Conservation (phyloP, 768 basidiomycete species). For the Amanita exitialis region DNA sequence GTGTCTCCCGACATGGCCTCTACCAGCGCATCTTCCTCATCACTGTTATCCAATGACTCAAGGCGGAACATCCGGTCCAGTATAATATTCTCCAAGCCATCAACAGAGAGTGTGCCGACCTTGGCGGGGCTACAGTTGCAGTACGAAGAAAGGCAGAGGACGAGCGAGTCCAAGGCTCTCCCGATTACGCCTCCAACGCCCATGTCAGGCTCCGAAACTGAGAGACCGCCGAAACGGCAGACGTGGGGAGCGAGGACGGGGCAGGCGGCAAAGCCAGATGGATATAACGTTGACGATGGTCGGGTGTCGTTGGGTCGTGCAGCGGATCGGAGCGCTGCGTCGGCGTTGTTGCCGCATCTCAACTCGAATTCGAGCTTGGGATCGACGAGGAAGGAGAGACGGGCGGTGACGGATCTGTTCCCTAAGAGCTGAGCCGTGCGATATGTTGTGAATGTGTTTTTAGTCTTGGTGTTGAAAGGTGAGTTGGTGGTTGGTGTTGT, state of each 20-base stretch:
- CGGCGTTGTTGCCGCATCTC: slow-evolving; percentile 15
- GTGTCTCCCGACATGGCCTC: slow-evolving; percentile 20
- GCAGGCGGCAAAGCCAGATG: slow-evolving; percentile 36
- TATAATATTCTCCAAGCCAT: slow-evolving; percentile 59
- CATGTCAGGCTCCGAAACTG: slow-evolving; percentile 31
- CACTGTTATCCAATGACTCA: slow-evolving; percentile 37
- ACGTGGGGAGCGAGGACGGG: slow-evolving; percentile 26
- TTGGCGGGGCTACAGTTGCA: slow-evolving; percentile 49
- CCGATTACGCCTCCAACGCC: slow-evolving; percentile 13
- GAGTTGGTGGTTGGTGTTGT: not conserved
- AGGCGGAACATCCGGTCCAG: slow-evolving; percentile 32
- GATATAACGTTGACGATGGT: slow-evolving; percentile 13
- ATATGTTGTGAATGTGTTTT: not conserved
- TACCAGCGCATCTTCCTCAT: slow-evolving; percentile 10
- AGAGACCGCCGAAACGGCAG: slow-evolving; percentile 37
- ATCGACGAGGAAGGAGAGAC: slow-evolving; percentile 23
- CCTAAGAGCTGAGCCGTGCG: slow-evolving; percentile 14
- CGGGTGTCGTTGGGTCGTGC: slow-evolving; percentile 18
- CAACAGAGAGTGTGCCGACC: slow-evolving; percentile 40
- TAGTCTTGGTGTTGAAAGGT: not conserved
- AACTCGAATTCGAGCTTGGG: not conserved
- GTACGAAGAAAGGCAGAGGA: slow-evolving; percentile 24
- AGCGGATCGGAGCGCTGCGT: slow-evolving; percentile 30
- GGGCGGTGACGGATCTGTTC: slow-evolving; percentile 39
- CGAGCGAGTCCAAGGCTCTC: slow-evolving; percentile 6